A percentile compares a stretch with the other conserved stretches of the same genome.
These are phyloP conservation scores for Opeltia flavorubescens DNA, from an alignment of 495 filamentous ascomycete genomes.

Conservation along the genomic window DNA sequence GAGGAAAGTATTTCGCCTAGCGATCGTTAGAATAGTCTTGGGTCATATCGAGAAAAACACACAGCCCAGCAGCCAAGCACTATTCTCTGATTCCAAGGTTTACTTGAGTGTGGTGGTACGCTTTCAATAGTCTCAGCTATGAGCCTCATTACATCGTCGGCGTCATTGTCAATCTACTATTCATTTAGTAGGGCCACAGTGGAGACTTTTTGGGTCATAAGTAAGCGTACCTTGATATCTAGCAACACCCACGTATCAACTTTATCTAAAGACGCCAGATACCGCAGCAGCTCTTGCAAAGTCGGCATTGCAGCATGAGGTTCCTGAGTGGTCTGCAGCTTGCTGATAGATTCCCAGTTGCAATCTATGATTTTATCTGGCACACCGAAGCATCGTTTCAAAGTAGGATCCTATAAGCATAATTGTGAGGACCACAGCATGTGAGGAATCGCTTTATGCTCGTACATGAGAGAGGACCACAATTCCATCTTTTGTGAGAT, in stretches of 20 bases:
- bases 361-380: conserved; percentile 57
- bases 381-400: conserved; percentile 69
- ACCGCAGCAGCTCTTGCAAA: conserved; percentile 61
- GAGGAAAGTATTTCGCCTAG: conserved; percentile 46
- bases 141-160: conserved; percentile 50
- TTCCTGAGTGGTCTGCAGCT: conserved; percentile 47
- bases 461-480: conserved; percentile 75
- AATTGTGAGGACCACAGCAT: neutral
- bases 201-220: neutral
- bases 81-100: conserved; percentile 57
- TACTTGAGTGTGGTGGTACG: conserved; percentile 25
- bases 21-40: neutral
- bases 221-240: conserved; percentile 61
- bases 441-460: neutral
- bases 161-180: conserved; percentile 47
- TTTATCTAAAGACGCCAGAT: conserved; percentile 42
- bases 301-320: conserved; percentile 61
- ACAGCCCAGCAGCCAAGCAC: conserved; percentile 71
- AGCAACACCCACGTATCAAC: conserved; percentile 68
- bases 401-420: conserved; percentile 46
- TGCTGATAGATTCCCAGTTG: conserved; percentile 57
- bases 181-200: neutral
- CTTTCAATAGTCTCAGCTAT: conserved; percentile 46
- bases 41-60: conserved; percentile 7
- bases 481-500: conserved; percentile 66